Percentiles rank a stretch among this genome's conserved stretches.
These are phyloP conservation scores for Aspergillus cristatus DNA, from an alignment of 495 filamentous ascomycete species.

Conservation along the genomic window DNA sequence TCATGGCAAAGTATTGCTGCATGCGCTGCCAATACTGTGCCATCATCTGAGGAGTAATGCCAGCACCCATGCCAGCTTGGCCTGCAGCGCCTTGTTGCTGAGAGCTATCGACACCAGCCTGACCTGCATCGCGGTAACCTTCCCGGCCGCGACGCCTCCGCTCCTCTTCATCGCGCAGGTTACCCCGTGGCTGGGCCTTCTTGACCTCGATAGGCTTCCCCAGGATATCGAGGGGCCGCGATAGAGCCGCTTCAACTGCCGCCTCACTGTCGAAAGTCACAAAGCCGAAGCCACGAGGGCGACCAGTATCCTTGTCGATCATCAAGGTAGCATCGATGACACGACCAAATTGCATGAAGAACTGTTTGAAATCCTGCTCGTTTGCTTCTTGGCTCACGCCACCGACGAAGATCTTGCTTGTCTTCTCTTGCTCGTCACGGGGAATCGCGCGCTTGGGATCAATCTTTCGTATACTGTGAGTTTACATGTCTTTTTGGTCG, in stretches of 20 bases:
- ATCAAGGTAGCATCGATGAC: constrained; percentile 96
- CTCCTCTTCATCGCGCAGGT: constrained; percentile 85
- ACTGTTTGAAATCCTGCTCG: constrained; percentile 89
- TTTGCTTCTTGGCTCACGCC: constrained; percentile 96
- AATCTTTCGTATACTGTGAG: constrained; percentile 55
- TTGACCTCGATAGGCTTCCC: constrained; percentile 97
- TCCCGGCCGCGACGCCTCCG: constrained; percentile 41
- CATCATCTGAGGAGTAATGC: constrained; percentile 93
- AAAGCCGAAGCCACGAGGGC: constrained; percentile 95
- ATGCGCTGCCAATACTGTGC: constrained; percentile 95
- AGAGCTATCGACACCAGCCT: constrained; percentile 33
- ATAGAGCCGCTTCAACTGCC: constrained; percentile 85
- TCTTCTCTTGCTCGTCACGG: constrained; percentile 94
- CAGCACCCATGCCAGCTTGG: constrained; percentile 37
- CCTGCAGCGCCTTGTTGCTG: constrained; percentile 41
- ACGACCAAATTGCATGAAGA: constrained; percentile 91
- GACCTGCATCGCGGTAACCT: constrained; percentile 48
- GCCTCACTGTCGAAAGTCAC: constrained; percentile 96
- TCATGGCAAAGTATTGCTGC: constrained; percentile 91
- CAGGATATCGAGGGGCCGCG: constrained; percentile 75
- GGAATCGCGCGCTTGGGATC: constrained; percentile 97
- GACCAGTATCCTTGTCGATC: constrained; percentile 98
- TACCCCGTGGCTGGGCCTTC: constrained; percentile 91
- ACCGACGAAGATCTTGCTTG: constrained; percentile 96
- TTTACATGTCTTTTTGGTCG: background rate